Conservation (phyloP, 768 basidiomycete species). For the Rhizopogon vinicolor region DNA sequence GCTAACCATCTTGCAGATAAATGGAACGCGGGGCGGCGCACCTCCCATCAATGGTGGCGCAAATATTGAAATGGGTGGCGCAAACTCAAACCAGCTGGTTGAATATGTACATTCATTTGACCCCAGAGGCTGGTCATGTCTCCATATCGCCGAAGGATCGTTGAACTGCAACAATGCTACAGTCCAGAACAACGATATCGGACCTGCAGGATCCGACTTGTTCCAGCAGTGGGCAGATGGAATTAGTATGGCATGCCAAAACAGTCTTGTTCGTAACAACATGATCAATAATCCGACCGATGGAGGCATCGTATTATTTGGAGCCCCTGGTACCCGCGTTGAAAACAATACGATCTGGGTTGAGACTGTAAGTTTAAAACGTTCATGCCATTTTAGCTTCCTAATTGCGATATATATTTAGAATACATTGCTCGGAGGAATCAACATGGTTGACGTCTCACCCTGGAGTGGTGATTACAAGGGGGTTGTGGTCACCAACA, state of each 20-base stretch:
- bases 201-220: slow-evolving; percentile 62
- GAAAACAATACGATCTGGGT: slow-evolving; percentile 79
- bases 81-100: slow-evolving; percentile 65
- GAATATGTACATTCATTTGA: slow-evolving; percentile 75
- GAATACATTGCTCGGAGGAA: slow-evolving; percentile 70
- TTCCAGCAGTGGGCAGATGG: slow-evolving; percentile 82
- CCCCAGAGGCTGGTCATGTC: slow-evolving; percentile 79
- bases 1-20: slow-evolving; percentile 42
- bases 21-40: slow-evolving; percentile 61
- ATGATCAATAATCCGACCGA: slow-evolving; percentile 71
- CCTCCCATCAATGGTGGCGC: slow-evolving; percentile 56
- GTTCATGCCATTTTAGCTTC: not conserved
- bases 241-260: slow-evolving; percentile 66
- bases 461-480: slow-evolving; percentile 67
- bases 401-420: slow-evolving; percentile 18
- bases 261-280: slow-evolving; percentile 61
- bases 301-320: slow-evolving; percentile 77
- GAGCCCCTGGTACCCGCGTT: slow-evolving; percentile 65
- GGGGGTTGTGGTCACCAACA: slow-evolving; percentile 61
- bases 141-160: slow-evolving; percentile 71
- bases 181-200: slow-evolving; percentile 81
- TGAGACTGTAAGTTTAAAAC: slow-evolving; percentile 43
- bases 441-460: slow-evolving; percentile 71
- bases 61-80: slow-evolving; percentile 84
- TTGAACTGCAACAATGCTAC: slow-evolving; percentile 58